Evolutionary conservation across 768 basidiomycete genomes (phyloP).

Genomic region (Aureoboletus auriporus): DNA sequence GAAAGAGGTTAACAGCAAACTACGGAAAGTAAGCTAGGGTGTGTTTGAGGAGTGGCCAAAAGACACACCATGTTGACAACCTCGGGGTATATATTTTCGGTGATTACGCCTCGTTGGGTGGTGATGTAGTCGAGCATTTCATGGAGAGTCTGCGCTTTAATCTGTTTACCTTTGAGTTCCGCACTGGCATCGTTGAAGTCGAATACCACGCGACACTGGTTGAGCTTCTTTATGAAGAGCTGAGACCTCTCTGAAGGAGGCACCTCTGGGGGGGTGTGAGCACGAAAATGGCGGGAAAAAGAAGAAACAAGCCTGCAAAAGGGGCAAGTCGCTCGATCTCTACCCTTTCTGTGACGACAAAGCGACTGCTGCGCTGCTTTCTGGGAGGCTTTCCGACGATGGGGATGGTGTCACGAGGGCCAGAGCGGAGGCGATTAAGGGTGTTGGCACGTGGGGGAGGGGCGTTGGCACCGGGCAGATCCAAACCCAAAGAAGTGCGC

Average conservation of each 20-base stretch:
- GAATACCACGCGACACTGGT: slow-evolving; percentile 95
- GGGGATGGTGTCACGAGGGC: slow-evolving; percentile 95
- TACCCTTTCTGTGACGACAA: slow-evolving; percentile 93
- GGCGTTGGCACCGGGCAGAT: slow-evolving; percentile 40
- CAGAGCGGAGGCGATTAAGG: slow-evolving; percentile 70
- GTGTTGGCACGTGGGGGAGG: slow-evolving; percentile 66
- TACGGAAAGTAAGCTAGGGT: slow-evolving; percentile 30
- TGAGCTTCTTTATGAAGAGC: slow-evolving; percentile 90
- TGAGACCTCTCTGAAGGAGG: slow-evolving; percentile 82
- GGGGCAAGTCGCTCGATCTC: slow-evolving; percentile 93
- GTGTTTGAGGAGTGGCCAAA: neutral
- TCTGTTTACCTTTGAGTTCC: slow-evolving; percentile 95
- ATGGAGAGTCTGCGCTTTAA: slow-evolving; percentile 95
- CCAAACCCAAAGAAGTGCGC: slow-evolving; percentile 44
- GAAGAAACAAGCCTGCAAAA: slow-evolving; percentile 61
- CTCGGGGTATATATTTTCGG: slow-evolving; percentile 97
- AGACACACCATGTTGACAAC: slow-evolving; percentile 90
- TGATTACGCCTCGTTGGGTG: slow-evolving; percentile 92
- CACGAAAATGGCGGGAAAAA: slow-evolving; percentile 7
- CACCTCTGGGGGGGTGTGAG: slow-evolving; percentile 58
- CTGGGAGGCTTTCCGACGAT: slow-evolving; percentile 94
- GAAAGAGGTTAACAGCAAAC: slow-evolving; percentile 98
- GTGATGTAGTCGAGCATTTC: slow-evolving; percentile 99
- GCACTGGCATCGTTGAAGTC: slow-evolving; percentile 98
- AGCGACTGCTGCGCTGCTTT: slow-evolving; percentile 96